Percentiles rank a stretch among this genome's conserved stretches.
Conservation (phyloP, 139 green algal species). For the Ulvella scutata region DNA sequence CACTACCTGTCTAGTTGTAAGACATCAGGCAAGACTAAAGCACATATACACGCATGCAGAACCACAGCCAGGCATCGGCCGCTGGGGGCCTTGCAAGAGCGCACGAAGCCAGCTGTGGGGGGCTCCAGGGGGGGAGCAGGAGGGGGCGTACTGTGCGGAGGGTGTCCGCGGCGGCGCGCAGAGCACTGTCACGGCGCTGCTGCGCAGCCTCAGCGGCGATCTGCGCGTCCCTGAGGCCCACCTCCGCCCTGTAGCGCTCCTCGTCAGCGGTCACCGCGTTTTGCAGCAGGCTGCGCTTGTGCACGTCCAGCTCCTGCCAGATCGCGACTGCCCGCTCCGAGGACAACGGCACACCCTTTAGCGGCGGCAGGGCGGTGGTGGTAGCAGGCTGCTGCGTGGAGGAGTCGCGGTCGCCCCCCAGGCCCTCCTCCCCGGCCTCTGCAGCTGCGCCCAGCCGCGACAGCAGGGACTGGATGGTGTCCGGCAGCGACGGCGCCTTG, state of each 20-base stretch:
- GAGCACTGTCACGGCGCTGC: background rate
- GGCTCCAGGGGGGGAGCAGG: background rate
- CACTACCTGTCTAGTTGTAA: no score
- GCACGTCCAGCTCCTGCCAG: background rate
- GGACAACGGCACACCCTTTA: background rate
- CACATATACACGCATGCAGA: background rate
- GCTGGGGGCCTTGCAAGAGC: background rate
- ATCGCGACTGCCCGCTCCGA: background rate
- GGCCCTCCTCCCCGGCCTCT: background rate
- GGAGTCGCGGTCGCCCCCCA: no score
- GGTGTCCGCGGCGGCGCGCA: background rate
- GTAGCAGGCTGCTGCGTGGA: no score
- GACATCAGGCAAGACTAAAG: no score
- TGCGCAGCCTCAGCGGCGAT: background rate
- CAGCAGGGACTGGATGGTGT: background rate
- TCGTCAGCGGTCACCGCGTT: background rate
- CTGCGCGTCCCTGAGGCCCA: background rate
- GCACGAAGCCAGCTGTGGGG: background rate
- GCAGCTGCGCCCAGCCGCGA: background rate
- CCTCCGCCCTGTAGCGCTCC: background rate
- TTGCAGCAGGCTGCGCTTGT: background rate
- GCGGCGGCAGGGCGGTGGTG: no score
- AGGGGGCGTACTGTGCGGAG: background rate
- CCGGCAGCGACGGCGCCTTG: background rate
- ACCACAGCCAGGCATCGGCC: background rate